Conservation (phyloP, 2,329 filamentous ascomycete species). For the Pseudogymnoascus destructans region DNA sequence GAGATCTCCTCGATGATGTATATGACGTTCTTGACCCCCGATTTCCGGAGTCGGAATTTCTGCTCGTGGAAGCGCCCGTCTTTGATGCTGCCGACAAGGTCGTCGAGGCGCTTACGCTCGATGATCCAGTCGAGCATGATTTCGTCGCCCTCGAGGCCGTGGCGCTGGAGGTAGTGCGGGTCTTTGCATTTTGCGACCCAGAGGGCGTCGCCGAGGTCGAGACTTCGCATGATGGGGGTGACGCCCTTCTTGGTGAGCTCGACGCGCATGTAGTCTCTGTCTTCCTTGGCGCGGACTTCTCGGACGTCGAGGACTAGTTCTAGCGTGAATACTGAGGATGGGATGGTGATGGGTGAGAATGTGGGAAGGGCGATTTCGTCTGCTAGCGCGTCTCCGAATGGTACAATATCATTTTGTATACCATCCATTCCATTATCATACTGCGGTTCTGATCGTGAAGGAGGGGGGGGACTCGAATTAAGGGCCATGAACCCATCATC, state of each 20-base stretch:
- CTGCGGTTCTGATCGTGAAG: background rate
- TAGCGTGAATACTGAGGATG: conserved; percentile 55
- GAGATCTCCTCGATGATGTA: conserved; percentile 67
- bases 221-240: conserved; percentile 49
- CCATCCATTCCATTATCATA: background rate
- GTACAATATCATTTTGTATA: conserved; percentile 14
- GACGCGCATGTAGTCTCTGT: conserved; percentile 65
- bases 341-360: conserved; percentile 47
- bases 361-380: conserved; percentile 22
- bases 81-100: conserved; percentile 67
- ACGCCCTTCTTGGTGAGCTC: conserved; percentile 56
- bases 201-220: conserved; percentile 63
- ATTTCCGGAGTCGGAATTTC: conserved; percentile 63
- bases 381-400: conserved; percentile 18
- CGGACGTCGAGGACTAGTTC: conserved; percentile 62
- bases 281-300: conserved; percentile 58
- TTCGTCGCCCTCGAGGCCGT: conserved; percentile 52
- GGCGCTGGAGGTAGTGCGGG: conserved; percentile 37
- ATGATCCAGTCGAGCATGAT: conserved; percentile 69
- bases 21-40: conserved; percentile 61
- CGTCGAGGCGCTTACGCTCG: conserved; percentile 68
- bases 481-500: conserved; percentile 11
- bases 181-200: conserved; percentile 67
- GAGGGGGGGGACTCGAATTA: conserved; percentile 11
- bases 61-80: conserved; percentile 75